Conservation (phyloP, 1,139 yeast genomes). For the Pichia sorboxylosa region DNA sequence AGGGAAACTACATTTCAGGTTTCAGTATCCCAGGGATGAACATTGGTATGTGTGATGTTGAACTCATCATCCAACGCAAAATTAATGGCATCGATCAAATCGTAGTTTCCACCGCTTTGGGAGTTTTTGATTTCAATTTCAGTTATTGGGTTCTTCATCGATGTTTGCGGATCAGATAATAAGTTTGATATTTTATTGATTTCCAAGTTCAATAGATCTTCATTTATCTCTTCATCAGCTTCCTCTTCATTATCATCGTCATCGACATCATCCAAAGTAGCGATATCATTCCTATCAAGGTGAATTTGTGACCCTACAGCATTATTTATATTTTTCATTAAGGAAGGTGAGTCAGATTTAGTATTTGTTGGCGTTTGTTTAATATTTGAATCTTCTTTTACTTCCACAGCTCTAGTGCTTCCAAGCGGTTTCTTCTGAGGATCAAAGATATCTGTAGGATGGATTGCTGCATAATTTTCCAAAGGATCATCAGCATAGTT, state of each 20-base stretch:
- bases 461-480: too few species aligned
- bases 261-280: slow-evolving; percentile 3
- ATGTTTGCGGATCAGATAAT: slow-evolving; percentile 3
- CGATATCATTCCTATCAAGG: too few species aligned
- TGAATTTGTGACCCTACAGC: too few species aligned
- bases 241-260: slow-evolving; percentile 4
- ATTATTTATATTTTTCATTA: too few species aligned
- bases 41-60: slow-evolving; percentile 2
- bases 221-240: slow-evolving; percentile 7
- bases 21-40: slow-evolving; percentile 2
- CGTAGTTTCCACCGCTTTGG: slow-evolving; percentile 2
- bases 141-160: slow-evolving; percentile 3
- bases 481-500: too few species aligned
- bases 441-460: too few species aligned
- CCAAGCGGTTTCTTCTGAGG: too few species aligned
- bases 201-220: slow-evolving; percentile 7
- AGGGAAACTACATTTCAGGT: not conserved
- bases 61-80: slow-evolving; percentile 18
- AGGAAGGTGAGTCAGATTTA: too few species aligned
- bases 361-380: too few species aligned
- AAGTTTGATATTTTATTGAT: slow-evolving; percentile 4
- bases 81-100: slow-evolving; percentile 15
- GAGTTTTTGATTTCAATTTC: slow-evolving; percentile 5
- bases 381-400: too few species aligned
- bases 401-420: too few species aligned